Base-by-base conservation (phyloP, 306 rosid genomes). In the Quercus gilva region DNA sequence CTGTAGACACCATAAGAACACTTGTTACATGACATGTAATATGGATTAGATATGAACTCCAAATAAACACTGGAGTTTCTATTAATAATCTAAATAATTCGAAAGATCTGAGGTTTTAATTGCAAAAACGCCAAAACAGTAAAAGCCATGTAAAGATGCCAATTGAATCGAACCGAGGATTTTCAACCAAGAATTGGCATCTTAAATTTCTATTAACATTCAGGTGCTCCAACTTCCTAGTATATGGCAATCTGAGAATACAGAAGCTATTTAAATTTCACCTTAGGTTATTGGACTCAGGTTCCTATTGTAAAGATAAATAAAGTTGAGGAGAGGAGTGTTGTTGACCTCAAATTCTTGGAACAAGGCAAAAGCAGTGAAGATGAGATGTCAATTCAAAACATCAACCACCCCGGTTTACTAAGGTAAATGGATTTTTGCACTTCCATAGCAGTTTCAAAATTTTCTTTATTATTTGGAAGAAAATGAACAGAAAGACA, bases 401-500 rank as follows among this genome's bases (percentile, higher is more conserved):
- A 8, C 52, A 33, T 67, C 72, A 6, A 35, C 26, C 51, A 35
- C 11, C n/a, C 37, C 10, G 72, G 52, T 19, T 9, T 19, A 35
- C 37, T 35, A 67, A 19, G 52, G 45, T 1, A 33, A 67, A 67
- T 67, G 52, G 72, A 19, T 67, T 67, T 63, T 35, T 4, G 51
- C 52, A 67, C n/a, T 33, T 60, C 5, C 51, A 35, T 67, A 37
- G 72, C n/a, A 31, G 17, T 67, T 67, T 33, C 72, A 67, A 12
- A 9, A 18, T 33, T 15, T 33, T 18, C 28, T 61, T 13, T 29
- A 26, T 63, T 64, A 28, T 17, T 19, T n/a, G 52, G 26, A 26
- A 77, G 74, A 71, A 75, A 52, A 74, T 77, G 88, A 90, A 87
- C 37, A 81, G 90, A 87, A 83, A 85, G 91, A 95, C 98, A 93